Percentiles rank a stretch among this genome's conserved stretches.
Conservation (phyloP, 2,329 filamentous ascomycete species). For the Fusarium sp. region DNA sequence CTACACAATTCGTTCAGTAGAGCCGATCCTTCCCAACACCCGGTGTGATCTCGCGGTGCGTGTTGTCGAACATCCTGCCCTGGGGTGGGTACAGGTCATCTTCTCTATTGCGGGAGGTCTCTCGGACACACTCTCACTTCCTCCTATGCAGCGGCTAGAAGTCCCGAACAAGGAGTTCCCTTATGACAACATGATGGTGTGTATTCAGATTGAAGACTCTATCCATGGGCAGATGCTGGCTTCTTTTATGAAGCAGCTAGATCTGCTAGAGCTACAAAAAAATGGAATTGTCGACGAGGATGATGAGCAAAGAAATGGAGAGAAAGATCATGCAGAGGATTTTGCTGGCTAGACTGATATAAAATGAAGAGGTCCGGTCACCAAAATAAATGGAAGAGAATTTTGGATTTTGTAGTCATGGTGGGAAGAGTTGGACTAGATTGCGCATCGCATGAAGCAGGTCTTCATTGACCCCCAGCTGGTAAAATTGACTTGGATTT, state of each 20-base stretch:
- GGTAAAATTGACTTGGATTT: neutral
- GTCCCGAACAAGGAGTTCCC: neutral
- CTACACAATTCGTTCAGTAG: neutral
- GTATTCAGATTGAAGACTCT: slow-evolving; percentile 7
- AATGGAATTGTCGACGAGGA: neutral
- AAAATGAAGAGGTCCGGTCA: neutral
- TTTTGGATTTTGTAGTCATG: neutral
- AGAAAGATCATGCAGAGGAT: fast-evolving
- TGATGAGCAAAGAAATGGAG: fast-evolving
- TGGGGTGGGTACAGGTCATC: neutral
- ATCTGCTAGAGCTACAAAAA: neutral
- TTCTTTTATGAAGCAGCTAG: neutral
- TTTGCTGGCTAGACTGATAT: fast-evolving
- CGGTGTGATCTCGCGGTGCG: neutral
- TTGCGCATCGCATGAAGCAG: neutral
- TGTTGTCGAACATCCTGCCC: neutral
- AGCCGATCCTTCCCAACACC: slow-evolving; percentile 5
- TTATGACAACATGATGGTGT: neutral
- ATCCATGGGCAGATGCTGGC: slow-evolving; percentile 7
- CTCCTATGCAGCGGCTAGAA: neutral
- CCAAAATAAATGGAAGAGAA: too few species aligned
- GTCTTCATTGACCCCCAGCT: neutral
- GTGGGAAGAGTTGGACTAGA: neutral
- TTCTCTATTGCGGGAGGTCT: neutral
- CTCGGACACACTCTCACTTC: neutral